Evolutionary conservation across 83 land plant species (phyloP).

Genomic region (Picea abies): DNA sequence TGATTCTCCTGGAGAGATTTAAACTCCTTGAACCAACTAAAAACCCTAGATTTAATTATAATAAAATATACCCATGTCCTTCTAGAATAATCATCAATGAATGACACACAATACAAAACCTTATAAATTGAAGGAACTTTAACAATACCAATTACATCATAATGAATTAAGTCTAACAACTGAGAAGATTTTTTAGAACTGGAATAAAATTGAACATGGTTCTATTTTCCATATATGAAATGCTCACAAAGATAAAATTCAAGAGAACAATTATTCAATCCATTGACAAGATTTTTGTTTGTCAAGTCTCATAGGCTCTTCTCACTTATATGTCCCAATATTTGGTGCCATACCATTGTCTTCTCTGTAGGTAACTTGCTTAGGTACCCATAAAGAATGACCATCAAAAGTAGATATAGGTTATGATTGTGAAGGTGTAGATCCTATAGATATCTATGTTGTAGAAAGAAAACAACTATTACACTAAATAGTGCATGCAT

Average conservation of each 20-base stretch:
- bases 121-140: background rate
- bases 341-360: background rate
- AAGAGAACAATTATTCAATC: background rate
- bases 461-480: too few relatives aligned
- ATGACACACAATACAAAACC: background rate
- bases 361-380: background rate
- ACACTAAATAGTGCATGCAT: too few relatives aligned
- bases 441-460: too few relatives aligned
- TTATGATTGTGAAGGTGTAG: too few relatives aligned
- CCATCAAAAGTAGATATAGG: too few relatives aligned
- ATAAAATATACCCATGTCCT: background rate
- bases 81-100: background rate
- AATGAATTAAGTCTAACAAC: background rate
- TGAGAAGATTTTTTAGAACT: background rate
- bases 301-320: background rate
- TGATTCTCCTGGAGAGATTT: background rate
- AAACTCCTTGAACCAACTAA: background rate
- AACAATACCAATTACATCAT: background rate
- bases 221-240: background rate
- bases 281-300: background rate
- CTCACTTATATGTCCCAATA: background rate
- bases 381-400: too few relatives aligned
- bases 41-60: background rate
- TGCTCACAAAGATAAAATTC: background rate
- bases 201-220: background rate